Conservation (phyloP, 345 rosid genomes). For the Ailanthus altissimus region DNA sequence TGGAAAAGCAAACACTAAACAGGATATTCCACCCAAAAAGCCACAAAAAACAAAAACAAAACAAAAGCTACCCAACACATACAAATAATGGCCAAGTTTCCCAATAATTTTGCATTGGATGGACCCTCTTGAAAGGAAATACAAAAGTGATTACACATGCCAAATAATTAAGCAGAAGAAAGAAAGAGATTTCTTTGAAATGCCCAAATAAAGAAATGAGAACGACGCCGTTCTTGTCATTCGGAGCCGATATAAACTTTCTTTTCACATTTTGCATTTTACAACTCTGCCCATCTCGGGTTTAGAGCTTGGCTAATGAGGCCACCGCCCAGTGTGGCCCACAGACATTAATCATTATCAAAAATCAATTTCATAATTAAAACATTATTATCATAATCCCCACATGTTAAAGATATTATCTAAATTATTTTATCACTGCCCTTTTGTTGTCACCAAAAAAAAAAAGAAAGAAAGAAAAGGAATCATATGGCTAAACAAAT, state of each 20-base stretch:
- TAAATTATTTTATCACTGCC: neutral
- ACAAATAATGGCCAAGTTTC: neutral
- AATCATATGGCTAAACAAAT: neutral
- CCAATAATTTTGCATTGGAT: neutral
- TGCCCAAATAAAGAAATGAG: neutral
- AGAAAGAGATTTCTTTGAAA: neutral
- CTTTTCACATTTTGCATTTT: neutral
- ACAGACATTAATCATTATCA: neutral
- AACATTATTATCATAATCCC: neutral
- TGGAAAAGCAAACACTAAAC: constrained; percentile 9
- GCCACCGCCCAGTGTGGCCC: constrained; percentile 29
- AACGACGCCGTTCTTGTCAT: neutral
- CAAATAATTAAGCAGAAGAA: neutral
- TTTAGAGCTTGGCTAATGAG: constrained; percentile 13
- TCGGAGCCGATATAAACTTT: neutral
- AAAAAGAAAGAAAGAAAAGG: too few relatives aligned
- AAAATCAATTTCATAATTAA: neutral
- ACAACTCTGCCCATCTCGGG: neutral
- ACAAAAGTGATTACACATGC: neutral
- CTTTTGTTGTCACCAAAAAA: neutral
- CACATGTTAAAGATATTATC: neutral
- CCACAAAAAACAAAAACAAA: neutral
- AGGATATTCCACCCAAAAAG: neutral
- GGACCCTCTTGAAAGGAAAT: neutral
- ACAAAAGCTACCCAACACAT: neutral